A percentile compares a stretch with the other conserved stretches of the same genome.
These are phyloP conservation scores for Ustilago nuda DNA, from an alignment of 1,284 basidiomycete species.

Conservation along the genomic window DNA sequence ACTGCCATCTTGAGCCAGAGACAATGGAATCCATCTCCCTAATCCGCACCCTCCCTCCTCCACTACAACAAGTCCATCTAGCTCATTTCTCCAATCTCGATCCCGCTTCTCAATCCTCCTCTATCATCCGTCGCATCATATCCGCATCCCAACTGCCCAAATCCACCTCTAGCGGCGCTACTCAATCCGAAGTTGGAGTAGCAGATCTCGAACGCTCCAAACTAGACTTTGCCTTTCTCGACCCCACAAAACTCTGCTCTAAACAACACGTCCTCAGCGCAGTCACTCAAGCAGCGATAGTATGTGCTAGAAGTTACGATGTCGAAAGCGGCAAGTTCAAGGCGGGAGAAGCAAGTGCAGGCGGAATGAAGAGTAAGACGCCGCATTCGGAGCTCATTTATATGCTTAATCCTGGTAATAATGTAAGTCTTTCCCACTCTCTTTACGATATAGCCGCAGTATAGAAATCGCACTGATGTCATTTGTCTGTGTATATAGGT, in stretches of 20 bases:
- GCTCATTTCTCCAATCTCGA: constrained; percentile 48
- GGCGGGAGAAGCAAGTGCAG: constrained; percentile 36
- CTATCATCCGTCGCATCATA: constrained; percentile 48
- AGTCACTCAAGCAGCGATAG: constrained; percentile 40
- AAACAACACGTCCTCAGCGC: constrained; percentile 44
- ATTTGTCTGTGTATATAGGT: constrained; percentile 18
- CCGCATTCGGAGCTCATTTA: constrained; percentile 54
- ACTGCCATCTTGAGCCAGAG: too few species aligned
- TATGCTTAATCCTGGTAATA: constrained; percentile 47
- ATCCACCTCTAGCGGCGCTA: constrained; percentile 4
- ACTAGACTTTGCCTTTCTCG: constrained; percentile 55
- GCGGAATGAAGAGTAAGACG: constrained; percentile 53
- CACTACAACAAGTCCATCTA: constrained; percentile 37
- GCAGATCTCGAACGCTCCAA: constrained; percentile 28
- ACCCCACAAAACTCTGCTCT: constrained; percentile 43
- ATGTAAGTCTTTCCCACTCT: constrained; percentile 26
- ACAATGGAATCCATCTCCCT: constrained; percentile 43
- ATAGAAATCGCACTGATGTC: neutral
- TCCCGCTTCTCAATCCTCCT: constrained; percentile 27
- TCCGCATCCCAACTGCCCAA: constrained; percentile 40
- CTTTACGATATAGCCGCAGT: constrained; percentile 1
- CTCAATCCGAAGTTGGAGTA: constrained; percentile 9
- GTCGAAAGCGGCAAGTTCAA: constrained; percentile 16
- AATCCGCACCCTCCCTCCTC: constrained; percentile 24
- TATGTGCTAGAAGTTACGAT: constrained; percentile 39